phyloP scores from a whole-genome alignment of 2,329 filamentous ascomycete species.

The Ophiocordyceps camponoti-rufipedis region DNA sequence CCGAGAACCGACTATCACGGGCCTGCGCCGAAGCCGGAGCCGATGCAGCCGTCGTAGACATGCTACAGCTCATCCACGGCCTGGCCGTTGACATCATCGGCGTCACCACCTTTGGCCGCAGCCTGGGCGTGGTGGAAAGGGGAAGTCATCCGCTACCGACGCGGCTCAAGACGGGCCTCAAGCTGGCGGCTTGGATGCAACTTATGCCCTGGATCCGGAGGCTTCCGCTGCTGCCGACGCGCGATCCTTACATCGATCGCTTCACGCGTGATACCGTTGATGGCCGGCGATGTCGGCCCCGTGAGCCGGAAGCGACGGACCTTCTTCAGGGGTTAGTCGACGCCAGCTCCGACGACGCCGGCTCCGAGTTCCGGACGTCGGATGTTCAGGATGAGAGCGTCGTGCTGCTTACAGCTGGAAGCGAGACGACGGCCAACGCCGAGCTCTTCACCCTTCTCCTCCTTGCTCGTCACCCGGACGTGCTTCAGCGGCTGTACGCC shows the following conservation, averaged over 20 bases:
- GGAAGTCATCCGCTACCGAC: not conserved
- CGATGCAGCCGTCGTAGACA: not conserved
- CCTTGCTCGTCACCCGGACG: not conserved
- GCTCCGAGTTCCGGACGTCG: not conserved
- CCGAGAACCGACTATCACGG: not conserved
- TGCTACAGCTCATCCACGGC: conserved; percentile 1
- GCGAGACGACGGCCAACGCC: conserved; percentile 1
- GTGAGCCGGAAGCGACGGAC: not conserved
- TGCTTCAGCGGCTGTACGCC: not conserved
- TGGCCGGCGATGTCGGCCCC: not conserved
- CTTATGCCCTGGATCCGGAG: conserved; percentile 1
- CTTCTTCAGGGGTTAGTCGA: conserved; percentile 1
- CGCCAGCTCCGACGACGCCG: not conserved
- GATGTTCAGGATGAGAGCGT: conserved; percentile 2
- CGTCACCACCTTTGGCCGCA: not conserved
- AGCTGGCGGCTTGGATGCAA: not conserved
- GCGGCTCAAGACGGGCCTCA: conserved; percentile 1
- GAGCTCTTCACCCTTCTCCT: conserved; percentile 1
- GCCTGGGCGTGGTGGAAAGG: not conserved
- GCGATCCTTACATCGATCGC: conserved; percentile 1
- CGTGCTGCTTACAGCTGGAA: conserved; percentile 1
- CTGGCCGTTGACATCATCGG: conserved; percentile 1
- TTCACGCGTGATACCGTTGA: conserved; percentile 1
- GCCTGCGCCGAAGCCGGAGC: not conserved
- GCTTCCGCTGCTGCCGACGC: conserved; percentile 1